Base-by-base conservation (phyloP, 129 eudicot genomes). In the Dittrichia graveolens region DNA sequence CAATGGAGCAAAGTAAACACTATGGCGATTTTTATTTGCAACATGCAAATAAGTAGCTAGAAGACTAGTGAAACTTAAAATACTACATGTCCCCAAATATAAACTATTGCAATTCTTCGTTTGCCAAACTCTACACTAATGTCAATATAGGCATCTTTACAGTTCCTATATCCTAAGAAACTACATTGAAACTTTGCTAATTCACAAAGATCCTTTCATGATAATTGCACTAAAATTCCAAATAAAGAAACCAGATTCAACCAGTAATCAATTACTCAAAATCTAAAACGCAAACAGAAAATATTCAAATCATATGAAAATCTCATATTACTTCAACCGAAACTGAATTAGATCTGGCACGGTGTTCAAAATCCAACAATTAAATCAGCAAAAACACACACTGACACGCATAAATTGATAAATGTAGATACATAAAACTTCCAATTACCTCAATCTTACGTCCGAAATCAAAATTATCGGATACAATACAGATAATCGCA, bases 381-480 rank as follows among this genome's bases (percentile, higher is more conserved):
- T 5, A 49, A 50, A 40, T 74, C 16, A 74, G 43, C 5, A 61
- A 38, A 5, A 11, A 57, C 35, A 72, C 24, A 48, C 19, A 15
- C 37, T 14, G 50, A n/a, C 47, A 24, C 31, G 31, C 31, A 24
- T 24, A 19, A 19, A 5, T 37, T 40, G 8, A 31, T 24, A 61
- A 46, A 61, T 73, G 71, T 8, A 47, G 62, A 73, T 61, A 5
- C 3, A 45, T 13, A 7, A 6, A 5, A 16, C 15, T 38, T 18
- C 46, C 49, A 63, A 74, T 74, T 61, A 63, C 78, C 64, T 72
- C 67, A 44, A 72, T 55, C 39, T 34, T 6, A 71, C 24, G 56
- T n/a, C 65, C 16, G 54, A 45, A 44, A 58, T 34, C 66, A 8
- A 59, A 44, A 6, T 24, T n/a, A 44, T 34, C 6, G 31, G 66